These are phyloP conservation scores for Monosporozyma unispora DNA, from an alignment of 805 yeast species.

Conservation along the genomic window DNA sequence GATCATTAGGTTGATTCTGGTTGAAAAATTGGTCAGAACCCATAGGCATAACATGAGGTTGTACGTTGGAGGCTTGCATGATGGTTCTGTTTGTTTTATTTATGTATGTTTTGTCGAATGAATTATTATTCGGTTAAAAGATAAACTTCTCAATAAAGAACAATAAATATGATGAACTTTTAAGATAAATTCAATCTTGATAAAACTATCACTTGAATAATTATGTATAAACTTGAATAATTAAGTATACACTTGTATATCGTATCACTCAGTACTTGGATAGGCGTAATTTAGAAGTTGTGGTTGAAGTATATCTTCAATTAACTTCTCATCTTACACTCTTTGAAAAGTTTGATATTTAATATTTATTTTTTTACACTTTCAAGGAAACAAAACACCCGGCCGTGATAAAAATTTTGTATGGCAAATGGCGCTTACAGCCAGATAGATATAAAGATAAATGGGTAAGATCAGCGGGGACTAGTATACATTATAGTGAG, in stretches of 20 bases:
- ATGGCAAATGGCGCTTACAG: too few relatives aligned
- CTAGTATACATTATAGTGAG: not conserved
- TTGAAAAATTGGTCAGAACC: slow-evolving; percentile 22
- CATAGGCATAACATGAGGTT: slow-evolving; percentile 22
- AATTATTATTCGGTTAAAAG: not conserved
- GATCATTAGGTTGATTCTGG: slow-evolving; percentile 20
- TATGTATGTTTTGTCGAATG: not conserved
- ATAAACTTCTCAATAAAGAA: not conserved
- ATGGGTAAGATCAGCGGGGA: not conserved
- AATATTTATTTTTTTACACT: not conserved
- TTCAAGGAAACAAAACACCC: slow-evolving; percentile 1
- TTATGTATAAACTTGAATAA: not conserved
- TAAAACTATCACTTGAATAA: not conserved
- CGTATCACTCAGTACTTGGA: not conserved
- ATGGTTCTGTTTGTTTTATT: not conserved
- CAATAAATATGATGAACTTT: not conserved
- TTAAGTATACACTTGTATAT: not conserved
- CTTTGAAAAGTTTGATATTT: not conserved
- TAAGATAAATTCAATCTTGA: not conserved
- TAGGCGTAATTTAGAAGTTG: too few relatives aligned
- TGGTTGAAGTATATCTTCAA: not conserved
- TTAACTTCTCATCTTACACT: not conserved
- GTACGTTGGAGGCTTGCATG: slow-evolving; percentile 25
- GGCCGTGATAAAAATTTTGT: not conserved
- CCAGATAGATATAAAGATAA: not conserved